Base-by-base conservation (phyloP, 768 basidiomycete species). In the Suillus subaureus region DNA sequence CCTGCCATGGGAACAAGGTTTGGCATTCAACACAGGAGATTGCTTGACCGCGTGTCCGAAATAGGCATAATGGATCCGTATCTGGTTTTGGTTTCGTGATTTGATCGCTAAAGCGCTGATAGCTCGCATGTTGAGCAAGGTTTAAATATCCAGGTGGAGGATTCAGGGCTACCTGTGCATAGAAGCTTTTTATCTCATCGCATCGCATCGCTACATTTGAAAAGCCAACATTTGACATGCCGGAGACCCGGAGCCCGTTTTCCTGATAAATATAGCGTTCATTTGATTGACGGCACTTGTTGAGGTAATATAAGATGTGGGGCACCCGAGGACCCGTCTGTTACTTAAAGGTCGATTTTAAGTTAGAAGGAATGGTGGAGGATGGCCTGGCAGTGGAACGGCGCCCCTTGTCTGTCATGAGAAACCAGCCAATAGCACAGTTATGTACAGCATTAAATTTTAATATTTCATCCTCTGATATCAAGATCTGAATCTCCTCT, bases 1-100 rank as follows among this genome's bases (percentile, higher is more conserved):
- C 26, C 58, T 60, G 39, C 58, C 40, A 60, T 60, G 58, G 58
- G 42, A 60, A 60, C 58, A 60, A 60, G 18, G 58, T 60, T 60
- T 60, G 57, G 39, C 5, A 40, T 54, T 28, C 7, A 16, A 57
- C n/a, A 35, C 35, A 35, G 9, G 35, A 35, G 3, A 45, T 33
- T 33, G 33, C 33, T 5, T 21, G n/a, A 58, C 39, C 37, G 57
- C 39, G 3, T 57, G 37, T 23, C 28, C 40, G 15, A 58, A 58
- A 58, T 28, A 40, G 40, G 40, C 6, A 18, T 42, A 42, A 60
- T 60, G 39, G 26, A 18, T 6, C 54, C 16, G 18, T 18, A 60
- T 40, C 3, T 28, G 26, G 56, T 57, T 23, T 57, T 35, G n/a
- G 37, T 33, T 55, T 55, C 31, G 52, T 55, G 52, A 60, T 40